These are phyloP conservation scores for Inga laurina DNA, from an alignment of 306 rosid species.

Conservation along the genomic window DNA sequence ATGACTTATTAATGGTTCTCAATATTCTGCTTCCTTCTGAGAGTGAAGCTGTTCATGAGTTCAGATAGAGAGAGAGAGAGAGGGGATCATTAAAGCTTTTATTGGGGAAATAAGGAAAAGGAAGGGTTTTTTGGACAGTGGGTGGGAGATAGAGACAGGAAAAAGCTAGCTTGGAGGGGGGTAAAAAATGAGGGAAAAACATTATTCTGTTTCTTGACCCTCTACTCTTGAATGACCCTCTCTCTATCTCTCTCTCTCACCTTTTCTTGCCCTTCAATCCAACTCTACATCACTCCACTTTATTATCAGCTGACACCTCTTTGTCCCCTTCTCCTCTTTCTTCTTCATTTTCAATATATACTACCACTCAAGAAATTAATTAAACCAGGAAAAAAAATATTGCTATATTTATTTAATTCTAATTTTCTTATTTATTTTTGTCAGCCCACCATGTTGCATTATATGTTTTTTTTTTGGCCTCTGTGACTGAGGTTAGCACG, in stretches of 20 bases:
- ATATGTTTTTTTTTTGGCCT: too few species aligned
- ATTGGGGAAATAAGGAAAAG: slow-evolving; percentile 40
- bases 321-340: slow-evolving; percentile 33
- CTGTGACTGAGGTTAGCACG: background rate
- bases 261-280: slow-evolving; percentile 6
- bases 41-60: background rate
- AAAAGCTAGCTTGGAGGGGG: slow-evolving; percentile 47
- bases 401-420: background rate
- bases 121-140: slow-evolving; percentile 36
- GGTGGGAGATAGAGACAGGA: slow-evolving; percentile 55
- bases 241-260: slow-evolving; percentile 48
- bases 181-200: slow-evolving; percentile 53
- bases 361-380: too few species aligned
- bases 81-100: slow-evolving; percentile 46
- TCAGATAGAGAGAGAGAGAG: background rate
- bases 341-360: background rate
- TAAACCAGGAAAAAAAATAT: background rate
- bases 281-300: background rate
- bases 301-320: slow-evolving; percentile 29
- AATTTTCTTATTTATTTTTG: background rate
- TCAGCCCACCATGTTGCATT: background rate
- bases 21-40: slow-evolving; percentile 29
- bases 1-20: slow-evolving; percentile 32
- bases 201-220: slow-evolving; percentile 54
- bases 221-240: slow-evolving; percentile 30